Conservation (phyloP, 257 asterid genomes). For the Solanum tarijense region DNA sequence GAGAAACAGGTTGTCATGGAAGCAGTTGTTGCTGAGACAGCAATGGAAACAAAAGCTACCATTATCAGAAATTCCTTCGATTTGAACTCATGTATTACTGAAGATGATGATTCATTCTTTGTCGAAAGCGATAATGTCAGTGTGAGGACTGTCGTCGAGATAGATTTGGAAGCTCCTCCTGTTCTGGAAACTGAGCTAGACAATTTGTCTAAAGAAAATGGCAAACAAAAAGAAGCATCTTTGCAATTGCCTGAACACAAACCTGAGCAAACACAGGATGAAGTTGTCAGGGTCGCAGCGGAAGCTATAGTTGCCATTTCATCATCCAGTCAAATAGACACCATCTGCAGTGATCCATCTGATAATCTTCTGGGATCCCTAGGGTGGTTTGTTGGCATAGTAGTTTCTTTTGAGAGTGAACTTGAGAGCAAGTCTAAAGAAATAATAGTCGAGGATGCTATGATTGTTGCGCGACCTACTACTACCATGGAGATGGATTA, state of each 20-base stretch:
- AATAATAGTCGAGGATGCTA: slow-evolving; percentile 9
- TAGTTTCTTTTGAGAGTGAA: slow-evolving; percentile 21
- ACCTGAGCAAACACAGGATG: slow-evolving; percentile 11
- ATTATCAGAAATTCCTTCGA: slow-evolving; percentile 43
- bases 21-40: slow-evolving; percentile 24
- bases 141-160: slow-evolving; percentile 13
- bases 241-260: slow-evolving; percentile 1
- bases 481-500: slow-evolving; percentile 48
- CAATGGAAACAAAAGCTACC: slow-evolving; percentile 13
- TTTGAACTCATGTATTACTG: slow-evolving; percentile 60
- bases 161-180: slow-evolving; percentile 38
- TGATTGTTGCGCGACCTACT: not conserved
- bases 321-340: slow-evolving; percentile 26
- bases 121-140: slow-evolving; percentile 22
- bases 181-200: slow-evolving; percentile 29
- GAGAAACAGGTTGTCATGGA: slow-evolving; percentile 35
- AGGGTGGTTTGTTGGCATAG: slow-evolving; percentile 48
- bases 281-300: slow-evolving; percentile 28
- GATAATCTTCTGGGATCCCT: slow-evolving; percentile 44
- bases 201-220: slow-evolving; percentile 1
- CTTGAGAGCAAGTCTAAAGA: slow-evolving; percentile 18
- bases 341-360: slow-evolving; percentile 2
- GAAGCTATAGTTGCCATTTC: slow-evolving; percentile 35
- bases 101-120: slow-evolving; percentile 46
- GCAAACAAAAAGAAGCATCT: not conserved